Evolutionary conservation across 176 grass and related monocot genomes (phyloP).

Genomic region (Elaeis guineensis): DNA sequence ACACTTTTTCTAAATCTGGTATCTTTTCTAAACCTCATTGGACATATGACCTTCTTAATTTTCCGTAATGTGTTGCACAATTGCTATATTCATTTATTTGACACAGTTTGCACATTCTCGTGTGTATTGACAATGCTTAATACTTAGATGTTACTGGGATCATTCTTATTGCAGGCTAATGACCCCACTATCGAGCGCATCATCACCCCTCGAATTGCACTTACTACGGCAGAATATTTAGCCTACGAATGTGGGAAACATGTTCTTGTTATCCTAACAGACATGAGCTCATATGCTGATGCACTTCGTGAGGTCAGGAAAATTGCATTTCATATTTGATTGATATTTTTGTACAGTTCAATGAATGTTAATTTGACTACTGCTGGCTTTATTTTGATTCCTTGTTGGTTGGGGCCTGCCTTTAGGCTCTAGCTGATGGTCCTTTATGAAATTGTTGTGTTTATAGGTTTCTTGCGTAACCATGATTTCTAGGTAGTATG

Average conservation of each 20-base stretch:
- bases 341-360: too few relatives aligned
- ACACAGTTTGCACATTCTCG: too few relatives aligned
- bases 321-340: too few relatives aligned
- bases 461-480: too few relatives aligned
- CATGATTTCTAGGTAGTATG: too few relatives aligned
- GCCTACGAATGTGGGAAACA: slow-evolving; percentile 94
- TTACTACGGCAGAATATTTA: slow-evolving; percentile 88
- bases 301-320: slow-evolving; percentile 74
- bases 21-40: background rate
- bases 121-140: too few relatives aligned
- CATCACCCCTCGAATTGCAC: slow-evolving; percentile 89
- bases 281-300: slow-evolving; percentile 97
- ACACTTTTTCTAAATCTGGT: slow-evolving; percentile 95
- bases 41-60: too few relatives aligned
- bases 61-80: background rate
- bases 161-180: slow-evolving; percentile 46
- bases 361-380: too few relatives aligned
- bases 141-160: too few relatives aligned
- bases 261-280: slow-evolving; percentile 87
- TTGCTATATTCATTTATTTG: background rate
- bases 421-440: too few relatives aligned
- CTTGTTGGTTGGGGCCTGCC: too few relatives aligned
- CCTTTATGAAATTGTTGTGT: too few relatives aligned
- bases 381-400: background rate
- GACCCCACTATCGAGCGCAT: slow-evolving; percentile 92